Evolutionary conservation across 306 rosid genomes (phyloP).

Genomic region (Dryas alaskensis): DNA sequence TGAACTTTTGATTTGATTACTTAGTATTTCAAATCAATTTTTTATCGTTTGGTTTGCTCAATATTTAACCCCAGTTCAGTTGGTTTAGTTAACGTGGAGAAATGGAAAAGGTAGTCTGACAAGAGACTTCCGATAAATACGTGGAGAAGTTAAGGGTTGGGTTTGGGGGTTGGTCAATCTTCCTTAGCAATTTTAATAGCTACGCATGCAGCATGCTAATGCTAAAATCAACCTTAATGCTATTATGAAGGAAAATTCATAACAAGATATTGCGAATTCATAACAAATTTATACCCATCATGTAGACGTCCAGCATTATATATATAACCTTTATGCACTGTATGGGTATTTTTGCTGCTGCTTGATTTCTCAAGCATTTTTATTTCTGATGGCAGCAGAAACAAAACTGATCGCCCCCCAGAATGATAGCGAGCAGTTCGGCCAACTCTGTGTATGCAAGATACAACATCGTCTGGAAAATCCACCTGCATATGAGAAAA

Average conservation of each 20-base stretch:
- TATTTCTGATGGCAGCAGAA: slow-evolving; percentile 73
- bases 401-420: slow-evolving; percentile 72
- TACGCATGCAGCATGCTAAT: no score
- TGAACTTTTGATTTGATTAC: no score
- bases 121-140: neutral
- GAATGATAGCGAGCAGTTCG: slow-evolving; percentile 89
- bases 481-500: slow-evolving; percentile 50
- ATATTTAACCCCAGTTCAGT: neutral
- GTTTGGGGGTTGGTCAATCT: no score
- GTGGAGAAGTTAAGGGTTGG: neutral
- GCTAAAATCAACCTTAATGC: no score
- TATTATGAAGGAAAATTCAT: no score
- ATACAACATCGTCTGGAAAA: slow-evolving; percentile 81
- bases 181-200: no score
- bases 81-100: neutral
- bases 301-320: no score
- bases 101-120: neutral
- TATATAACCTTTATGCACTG: slow-evolving; percentile 56
- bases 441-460: slow-evolving; percentile 95
- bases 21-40: no score
- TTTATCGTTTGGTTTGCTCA: neutral
- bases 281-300: no score
- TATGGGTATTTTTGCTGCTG: slow-evolving; percentile 71
- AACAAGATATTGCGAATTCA: no score
- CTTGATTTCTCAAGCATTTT: slow-evolving; percentile 69